Conservation (phyloP, 1,284 basidiomycete species). For the Cerrena zonata region DNA sequence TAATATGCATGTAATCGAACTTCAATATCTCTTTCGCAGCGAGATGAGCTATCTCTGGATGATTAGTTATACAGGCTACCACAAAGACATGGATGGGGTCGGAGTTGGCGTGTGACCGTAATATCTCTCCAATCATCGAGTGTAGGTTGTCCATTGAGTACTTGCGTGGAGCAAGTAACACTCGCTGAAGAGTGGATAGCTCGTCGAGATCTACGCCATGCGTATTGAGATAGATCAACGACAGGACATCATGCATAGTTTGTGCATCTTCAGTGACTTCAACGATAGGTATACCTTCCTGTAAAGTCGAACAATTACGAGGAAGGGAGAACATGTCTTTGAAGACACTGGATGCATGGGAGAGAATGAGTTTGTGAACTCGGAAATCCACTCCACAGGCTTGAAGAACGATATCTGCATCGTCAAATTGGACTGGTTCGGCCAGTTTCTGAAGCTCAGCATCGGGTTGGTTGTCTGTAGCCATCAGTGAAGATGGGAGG, state of each 20-base stretch:
- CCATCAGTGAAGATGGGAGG: too few species aligned
- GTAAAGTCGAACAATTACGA: not conserved
- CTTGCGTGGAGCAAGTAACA: slow-evolving; percentile 9
- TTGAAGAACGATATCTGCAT: slow-evolving; percentile 1
- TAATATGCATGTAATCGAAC: too few species aligned
- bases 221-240: slow-evolving; percentile 6
- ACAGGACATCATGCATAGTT: slow-evolving; percentile 7
- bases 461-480: too few species aligned
- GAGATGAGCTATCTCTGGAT: not conserved
- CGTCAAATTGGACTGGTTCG: not conserved
- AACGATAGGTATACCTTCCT: slow-evolving; percentile 5
- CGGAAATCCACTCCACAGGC: not conserved
- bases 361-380: slow-evolving; percentile 4
- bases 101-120: not conserved
- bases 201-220: not conserved
- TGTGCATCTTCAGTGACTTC: slow-evolving; percentile 7
- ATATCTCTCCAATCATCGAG: not conserved
- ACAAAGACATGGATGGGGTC: not conserved
- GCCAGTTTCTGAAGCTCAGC: too few species aligned
- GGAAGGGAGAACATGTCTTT: not conserved
- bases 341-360: slow-evolving; percentile 3
- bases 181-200: not conserved
- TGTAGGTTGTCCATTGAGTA: slow-evolving; percentile 6
- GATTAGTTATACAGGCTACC: not conserved
- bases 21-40: too few species aligned